A percentile compares a stretch with the other conserved stretches of the same genome.
Conservation (phyloP, 441 rosid genomes). For the Isatis lusitanica region DNA sequence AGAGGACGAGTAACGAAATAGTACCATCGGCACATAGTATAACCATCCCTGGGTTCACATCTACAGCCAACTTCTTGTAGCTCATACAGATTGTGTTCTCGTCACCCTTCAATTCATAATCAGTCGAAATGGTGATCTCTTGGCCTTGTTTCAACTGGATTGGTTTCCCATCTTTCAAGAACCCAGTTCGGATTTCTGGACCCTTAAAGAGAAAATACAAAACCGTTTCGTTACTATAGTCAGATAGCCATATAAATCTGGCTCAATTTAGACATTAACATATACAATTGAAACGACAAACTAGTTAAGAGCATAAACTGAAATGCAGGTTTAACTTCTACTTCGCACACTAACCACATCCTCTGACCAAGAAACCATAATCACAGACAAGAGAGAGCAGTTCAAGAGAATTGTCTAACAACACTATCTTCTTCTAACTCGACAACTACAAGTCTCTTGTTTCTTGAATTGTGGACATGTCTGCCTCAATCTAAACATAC, state of each 20-base stretch:
- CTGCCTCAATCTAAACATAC: neutral
- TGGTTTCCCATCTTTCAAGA: conserved; percentile 82
- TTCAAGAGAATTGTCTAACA: conserved; percentile 5
- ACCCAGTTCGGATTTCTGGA: conserved; percentile 97
- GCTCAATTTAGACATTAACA: neutral
- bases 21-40: conserved; percentile 95
- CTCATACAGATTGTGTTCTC: conserved; percentile 79
- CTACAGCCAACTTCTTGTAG: conserved; percentile 77
- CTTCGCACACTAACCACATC: neutral
- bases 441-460: neutral
- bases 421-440: neutral
- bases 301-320: neutral
- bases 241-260: neutral
- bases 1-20: conserved; percentile 72
- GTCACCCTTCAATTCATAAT: conserved; percentile 77
- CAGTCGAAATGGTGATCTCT: conserved; percentile 80
- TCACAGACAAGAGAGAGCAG: neutral
- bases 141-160: conserved; percentile 75
- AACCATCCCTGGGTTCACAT: conserved; percentile 81
- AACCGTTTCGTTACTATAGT: neutral
- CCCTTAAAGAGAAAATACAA: conserved; percentile 50
- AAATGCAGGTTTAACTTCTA: neutral
- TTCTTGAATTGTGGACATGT: neutral
- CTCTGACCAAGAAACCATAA: neutral
- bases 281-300: neutral